Evolutionary conservation across 1,284 basidiomycete species (phyloP), one percentile per base, ranked within the genome.

Genomic region (Moniliella sp.): DNA sequence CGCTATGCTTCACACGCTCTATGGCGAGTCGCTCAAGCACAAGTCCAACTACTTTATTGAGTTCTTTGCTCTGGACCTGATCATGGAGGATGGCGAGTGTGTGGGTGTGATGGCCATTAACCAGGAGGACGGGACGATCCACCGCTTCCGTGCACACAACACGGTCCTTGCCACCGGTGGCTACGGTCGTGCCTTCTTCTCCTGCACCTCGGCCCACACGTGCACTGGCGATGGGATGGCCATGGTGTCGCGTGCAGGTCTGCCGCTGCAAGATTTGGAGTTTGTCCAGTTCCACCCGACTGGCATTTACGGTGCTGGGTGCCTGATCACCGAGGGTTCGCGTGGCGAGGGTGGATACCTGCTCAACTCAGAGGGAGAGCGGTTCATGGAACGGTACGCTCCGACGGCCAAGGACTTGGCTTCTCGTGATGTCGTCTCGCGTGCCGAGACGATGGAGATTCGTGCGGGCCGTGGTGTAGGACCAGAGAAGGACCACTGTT

Each of bases 271-370:
- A 67, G 91, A 99, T 66, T 66, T 80, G 44, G 91, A 99, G 66
- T 99, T 99, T 61, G 86, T 97, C 27, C 91, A 99, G 65, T 99
- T 99, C 80, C 91, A 97, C 65, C 91, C 91, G 5, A 94, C 91
- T 29, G 91, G 91, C 67, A 97, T 99, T 59, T 99, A 97, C 63
- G 91, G 91, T 53, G 88, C 91, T 47, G 91, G 91, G 36, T 99
- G 91, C 65, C 70, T 99, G 46, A 97, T 97, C 63, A 97, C 88
- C 16, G 88, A 97, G 69, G 86, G 86, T 48, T 93, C 88, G 48
- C 83, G 91, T 65, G 91, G 91, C 62, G 91, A 99, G 66, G 91
- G 91, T 67, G 91, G 91, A 49, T 97, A 97, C 66, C 70, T 99
- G 47, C 69, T 99, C 62, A 97, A 99, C 69, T 83, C 83, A 7